A percentile compares a stretch with the other conserved stretches of the same genome.
phyloP scores from a whole-genome alignment of 2,329 filamentous ascomycete species.

The Alternaria consortialis region DNA sequence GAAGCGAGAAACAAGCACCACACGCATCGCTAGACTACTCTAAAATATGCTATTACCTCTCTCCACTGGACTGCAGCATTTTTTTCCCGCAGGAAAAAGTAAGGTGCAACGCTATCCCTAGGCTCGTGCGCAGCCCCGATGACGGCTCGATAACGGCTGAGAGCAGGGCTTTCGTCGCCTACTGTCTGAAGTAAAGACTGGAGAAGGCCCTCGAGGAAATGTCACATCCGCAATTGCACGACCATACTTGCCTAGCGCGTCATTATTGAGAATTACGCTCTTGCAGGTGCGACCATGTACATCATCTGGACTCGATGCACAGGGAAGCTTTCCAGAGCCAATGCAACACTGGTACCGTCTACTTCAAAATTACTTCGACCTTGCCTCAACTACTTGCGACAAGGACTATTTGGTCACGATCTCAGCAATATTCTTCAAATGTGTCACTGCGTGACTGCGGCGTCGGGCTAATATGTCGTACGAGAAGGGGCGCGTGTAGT shows the following conservation, averaged over 20 bases:
- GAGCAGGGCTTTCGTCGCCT: slow-evolving; percentile 2
- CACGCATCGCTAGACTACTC: not conserved
- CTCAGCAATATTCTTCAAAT: slow-evolving; percentile 5
- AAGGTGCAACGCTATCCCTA: slow-evolving; percentile 13
- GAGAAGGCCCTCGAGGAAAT: slow-evolving; percentile 14
- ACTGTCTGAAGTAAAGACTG: slow-evolving; percentile 5
- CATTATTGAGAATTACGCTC: not conserved
- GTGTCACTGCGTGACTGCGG: slow-evolving; percentile 19
- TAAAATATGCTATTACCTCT: not conserved
- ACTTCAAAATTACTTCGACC: not conserved
- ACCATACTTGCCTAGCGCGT: slow-evolving; percentile 2
- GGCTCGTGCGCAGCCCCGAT: slow-evolving; percentile 10
- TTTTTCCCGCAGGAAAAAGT: not conserved
- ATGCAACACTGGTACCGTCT: slow-evolving; percentile 1
- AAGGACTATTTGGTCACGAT: slow-evolving; percentile 5
- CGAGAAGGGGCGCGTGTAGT: slow-evolving; percentile 10
- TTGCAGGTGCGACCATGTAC: slow-evolving; percentile 10
- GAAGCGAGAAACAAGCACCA: not conserved
- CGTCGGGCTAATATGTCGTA: slow-evolving; percentile 12
- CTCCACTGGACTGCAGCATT: not conserved
- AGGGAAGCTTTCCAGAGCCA: slow-evolving; percentile 5
- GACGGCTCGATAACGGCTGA: slow-evolving; percentile 3
- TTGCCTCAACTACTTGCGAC: slow-evolving; percentile 14
- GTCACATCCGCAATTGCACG: slow-evolving; percentile 14
- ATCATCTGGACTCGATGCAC: slow-evolving; percentile 12